Conservation (phyloP, 1,139 yeast genomes). For the Protomyces inundatus region DNA sequence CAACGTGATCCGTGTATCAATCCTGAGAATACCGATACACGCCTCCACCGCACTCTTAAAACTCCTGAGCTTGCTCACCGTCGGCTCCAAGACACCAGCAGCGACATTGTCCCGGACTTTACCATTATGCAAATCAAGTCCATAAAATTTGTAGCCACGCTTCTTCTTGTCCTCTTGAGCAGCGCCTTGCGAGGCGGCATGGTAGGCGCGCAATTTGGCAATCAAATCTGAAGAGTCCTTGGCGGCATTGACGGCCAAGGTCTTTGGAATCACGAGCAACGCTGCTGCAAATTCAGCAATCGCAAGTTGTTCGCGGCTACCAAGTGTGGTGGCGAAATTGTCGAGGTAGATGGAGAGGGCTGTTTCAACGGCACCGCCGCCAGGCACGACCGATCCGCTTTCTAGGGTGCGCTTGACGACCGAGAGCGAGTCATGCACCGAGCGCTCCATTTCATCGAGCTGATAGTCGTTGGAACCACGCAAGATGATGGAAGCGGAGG, state of each 20-base stretch:
- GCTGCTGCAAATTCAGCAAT: conserved; percentile 96
- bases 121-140: conserved; percentile 85
- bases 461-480: conserved; percentile 94
- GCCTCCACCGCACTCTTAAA: conserved; percentile 96
- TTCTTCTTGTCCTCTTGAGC: conserved; percentile 75
- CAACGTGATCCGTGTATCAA: conserved; percentile 96
- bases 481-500: conserved; percentile 83
- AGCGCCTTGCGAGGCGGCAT: conserved; percentile 90
- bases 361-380: conserved; percentile 98
- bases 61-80: conserved; percentile 84
- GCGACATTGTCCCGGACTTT: conserved; percentile 79
- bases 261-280: conserved; percentile 86
- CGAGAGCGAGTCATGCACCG: conserved; percentile 86
- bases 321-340: conserved; percentile 92
- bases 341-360: conserved; percentile 92
- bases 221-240: conserved; percentile 92
- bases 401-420: conserved; percentile 96
- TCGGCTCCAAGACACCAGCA: conserved; percentile 91
- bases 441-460: conserved; percentile 97
- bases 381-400: conserved; percentile 92
- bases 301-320: conserved; percentile 95
- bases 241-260: conserved; percentile 95
- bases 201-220: conserved; percentile 92
- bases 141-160: conserved; percentile 80
- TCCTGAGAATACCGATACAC: conserved; percentile 92